Conservation (phyloP, 225 moss, liverwort and hornwort genomes). For the Bryoerythrophyllum caledonicum region DNA sequence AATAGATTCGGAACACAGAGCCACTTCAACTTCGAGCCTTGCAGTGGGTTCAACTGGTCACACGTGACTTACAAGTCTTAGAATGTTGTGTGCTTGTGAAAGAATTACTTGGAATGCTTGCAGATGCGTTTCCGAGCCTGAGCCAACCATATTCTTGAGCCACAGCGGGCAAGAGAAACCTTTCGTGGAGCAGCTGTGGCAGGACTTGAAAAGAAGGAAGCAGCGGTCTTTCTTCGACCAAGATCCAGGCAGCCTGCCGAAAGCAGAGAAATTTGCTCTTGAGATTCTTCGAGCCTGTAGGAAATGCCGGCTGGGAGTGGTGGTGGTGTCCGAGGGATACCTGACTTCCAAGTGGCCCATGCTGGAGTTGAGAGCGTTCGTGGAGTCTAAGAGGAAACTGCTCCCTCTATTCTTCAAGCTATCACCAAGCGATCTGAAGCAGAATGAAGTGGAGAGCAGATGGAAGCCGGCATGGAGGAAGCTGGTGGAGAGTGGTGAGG, state of each 20-base stretch:
- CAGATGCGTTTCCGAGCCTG: not conserved
- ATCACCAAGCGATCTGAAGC: not conserved
- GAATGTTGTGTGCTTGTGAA: not conserved
- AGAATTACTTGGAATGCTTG: not conserved
- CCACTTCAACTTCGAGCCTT: no score
- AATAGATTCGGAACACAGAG: no score
- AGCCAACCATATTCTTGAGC: no score
- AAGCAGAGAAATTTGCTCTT: not conserved
- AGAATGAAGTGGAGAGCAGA: not conserved
- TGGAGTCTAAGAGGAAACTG: not conserved
- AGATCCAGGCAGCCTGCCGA: not conserved
- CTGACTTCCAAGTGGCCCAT: constrained; percentile 19
- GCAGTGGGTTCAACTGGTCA: no score
- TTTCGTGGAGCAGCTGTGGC: no score
- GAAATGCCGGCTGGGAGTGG: not conserved
- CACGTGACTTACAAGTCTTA: no score
- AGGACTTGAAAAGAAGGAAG: no score
- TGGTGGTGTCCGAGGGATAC: not conserved
- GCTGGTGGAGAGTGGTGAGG: not conserved
- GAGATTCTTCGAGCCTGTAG: no score
- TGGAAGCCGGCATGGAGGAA: not conserved
- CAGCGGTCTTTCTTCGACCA: not conserved
- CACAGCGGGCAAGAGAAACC: no score
- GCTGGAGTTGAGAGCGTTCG: not conserved
- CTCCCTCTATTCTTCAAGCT: not conserved